Evolutionary conservation across 805 yeast species (phyloP).

Genomic region (Kodamaea nitidulidarum): DNA sequence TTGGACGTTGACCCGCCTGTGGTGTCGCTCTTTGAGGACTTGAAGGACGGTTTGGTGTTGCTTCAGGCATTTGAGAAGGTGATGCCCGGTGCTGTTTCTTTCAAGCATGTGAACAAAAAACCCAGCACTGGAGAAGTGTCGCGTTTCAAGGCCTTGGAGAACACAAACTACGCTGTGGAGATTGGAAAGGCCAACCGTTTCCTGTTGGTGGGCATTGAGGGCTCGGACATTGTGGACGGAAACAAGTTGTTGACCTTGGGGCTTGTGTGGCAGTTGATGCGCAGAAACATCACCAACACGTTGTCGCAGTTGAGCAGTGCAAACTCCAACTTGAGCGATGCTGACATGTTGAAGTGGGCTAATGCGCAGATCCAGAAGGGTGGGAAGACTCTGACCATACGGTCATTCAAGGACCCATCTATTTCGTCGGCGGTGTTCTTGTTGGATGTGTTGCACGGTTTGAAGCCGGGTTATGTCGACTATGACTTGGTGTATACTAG

Average conservation of each 20-base stretch:
- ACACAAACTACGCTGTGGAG: constrained; percentile 97
- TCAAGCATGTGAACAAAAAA: constrained; percentile 75
- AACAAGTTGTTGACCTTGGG: constrained; percentile 84
- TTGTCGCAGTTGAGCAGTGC: constrained; percentile 70
- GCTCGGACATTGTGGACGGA: constrained; percentile 95
- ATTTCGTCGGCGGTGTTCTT: constrained; percentile 76
- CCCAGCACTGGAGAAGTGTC: constrained; percentile 76
- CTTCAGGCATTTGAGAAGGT: constrained; percentile 95
- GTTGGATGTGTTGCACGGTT: constrained; percentile 84
- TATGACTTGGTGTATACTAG: constrained; percentile 86
- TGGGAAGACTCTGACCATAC: constrained; percentile 66
- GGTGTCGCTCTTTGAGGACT: constrained; percentile 84
- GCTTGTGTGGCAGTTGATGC: constrained; percentile 97
- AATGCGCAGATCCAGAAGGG: constrained; percentile 81
- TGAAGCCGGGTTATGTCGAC: constrained; percentile 97
- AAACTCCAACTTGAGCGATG: constrained; percentile 52
- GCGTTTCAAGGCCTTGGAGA: constrained; percentile 92
- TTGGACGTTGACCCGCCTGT: constrained; percentile 95
- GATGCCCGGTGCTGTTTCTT: constrained; percentile 84
- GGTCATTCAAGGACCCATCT: constrained; percentile 82
- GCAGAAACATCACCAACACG: constrained; percentile 88
- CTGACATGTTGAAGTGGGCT: constrained; percentile 92
- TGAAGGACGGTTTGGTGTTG: constrained; percentile 86
- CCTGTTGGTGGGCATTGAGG: constrained; percentile 96
- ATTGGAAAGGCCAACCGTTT: constrained; percentile 89